Conservation (phyloP, 805 yeast genomes). For the Blastobotrys mokoenaii region DNA sequence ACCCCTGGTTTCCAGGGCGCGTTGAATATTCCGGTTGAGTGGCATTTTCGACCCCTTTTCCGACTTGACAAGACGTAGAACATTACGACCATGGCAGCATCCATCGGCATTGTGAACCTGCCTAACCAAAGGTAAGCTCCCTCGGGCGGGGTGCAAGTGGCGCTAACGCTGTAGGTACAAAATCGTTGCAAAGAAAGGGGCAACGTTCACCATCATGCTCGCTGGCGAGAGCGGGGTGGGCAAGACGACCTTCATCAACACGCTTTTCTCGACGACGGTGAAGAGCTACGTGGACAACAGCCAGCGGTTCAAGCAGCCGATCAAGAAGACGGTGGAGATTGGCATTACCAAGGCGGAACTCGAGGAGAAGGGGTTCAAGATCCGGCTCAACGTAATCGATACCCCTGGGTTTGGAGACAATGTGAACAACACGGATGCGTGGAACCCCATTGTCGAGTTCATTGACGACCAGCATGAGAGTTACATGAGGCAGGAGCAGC, state of each 20-base stretch:
- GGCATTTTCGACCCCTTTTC: no score
- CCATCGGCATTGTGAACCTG: conserved; percentile 26
- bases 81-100: conserved; percentile 2
- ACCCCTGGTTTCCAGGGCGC: no score
- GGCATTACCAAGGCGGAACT: conserved; percentile 41
- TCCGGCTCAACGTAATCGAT: conserved; percentile 58
- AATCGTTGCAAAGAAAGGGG: conserved; percentile 43
- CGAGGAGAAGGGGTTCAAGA: conserved; percentile 48
- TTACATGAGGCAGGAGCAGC: conserved; percentile 68
- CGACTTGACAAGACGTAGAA: neutral
- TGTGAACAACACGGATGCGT: conserved; percentile 55
- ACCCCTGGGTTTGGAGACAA: conserved; percentile 72
- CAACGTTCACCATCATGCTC: conserved; percentile 71
- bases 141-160: no score
- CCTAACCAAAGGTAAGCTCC: conserved; percentile 26
- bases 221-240: conserved; percentile 80
- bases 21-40: no score
- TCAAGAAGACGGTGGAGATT: conserved; percentile 33
- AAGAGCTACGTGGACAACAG: conserved; percentile 35
- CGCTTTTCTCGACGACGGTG: conserved; percentile 54
- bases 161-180: conserved; percentile 21
- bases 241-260: conserved; percentile 72
- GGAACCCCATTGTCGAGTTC: conserved; percentile 62
- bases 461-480: conserved; percentile 72
- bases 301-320: conserved; percentile 31